Evolutionary conservation across 768 basidiomycete species (phyloP), one percentile per base, ranked within the genome.

Genomic region (Pleurotus cornucopiae): DNA sequence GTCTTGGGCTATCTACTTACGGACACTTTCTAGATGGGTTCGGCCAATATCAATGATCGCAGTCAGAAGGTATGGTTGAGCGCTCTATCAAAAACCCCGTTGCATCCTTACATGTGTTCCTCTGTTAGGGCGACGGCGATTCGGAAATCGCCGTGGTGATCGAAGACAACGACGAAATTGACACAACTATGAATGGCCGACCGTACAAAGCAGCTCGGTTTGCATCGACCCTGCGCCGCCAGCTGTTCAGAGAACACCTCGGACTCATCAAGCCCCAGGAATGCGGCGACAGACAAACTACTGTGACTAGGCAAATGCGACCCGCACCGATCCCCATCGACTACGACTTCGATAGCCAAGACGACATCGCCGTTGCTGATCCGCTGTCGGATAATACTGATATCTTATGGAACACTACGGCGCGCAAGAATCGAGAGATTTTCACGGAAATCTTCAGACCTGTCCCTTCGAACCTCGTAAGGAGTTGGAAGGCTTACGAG

Each of bases 61-160:
- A 88, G 85, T 54, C 91, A 92, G 70, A 87, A 81, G 79, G 86
- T 81, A 58, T 39, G 69, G 39, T 3, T 9, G 11, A 34, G 16
- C 25, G 26, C 6, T 6, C 12, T 34, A 3, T 39, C 3, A 20
- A 16, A 30, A 25, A 49, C 6, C 37, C 23, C 3, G 26, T 38
- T n/a, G 4, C 18, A 55, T 14, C 25, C 23, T 25, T 49, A 21
- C 58, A 60, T 46, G 63, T 11, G 26, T 34, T 7, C 6, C 43
- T 40, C 5, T 7, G 18, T 1, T 55, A 88, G 85, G 95, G 95
- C 21, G 89, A 96, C 61, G 93, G 92, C 34, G 94, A 96, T 69
- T 96, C 93, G 1, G 97, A 98, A 72, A 96, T 98, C 60, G 91
- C 90, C 5, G 71, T 97, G 6, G 85, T 98, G 16, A 87, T 97